Percentiles rank a stretch among this genome's conserved stretches.
phyloP scores from a whole-genome alignment of 805 yeast genomes.

The Ogataea trehalophila region DNA sequence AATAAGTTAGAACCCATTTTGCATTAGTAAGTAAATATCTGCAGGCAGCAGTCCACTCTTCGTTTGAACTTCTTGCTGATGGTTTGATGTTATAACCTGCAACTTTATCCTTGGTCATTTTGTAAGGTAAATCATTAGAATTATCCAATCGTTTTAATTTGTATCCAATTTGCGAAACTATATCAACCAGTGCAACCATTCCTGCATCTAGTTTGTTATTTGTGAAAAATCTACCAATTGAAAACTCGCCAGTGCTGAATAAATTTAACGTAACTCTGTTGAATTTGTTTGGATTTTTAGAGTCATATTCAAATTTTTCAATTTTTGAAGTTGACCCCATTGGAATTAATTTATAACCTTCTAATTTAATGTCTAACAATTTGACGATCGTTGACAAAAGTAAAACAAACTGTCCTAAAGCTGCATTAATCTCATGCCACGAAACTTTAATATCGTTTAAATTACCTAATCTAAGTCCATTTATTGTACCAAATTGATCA shows the following conservation, averaged over 20 bases:
- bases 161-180: constrained; percentile 48
- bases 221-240: constrained; percentile 64
- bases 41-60: constrained; percentile 89
- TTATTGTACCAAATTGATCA: constrained; percentile 82
- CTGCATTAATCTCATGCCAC: constrained; percentile 91
- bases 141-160: constrained; percentile 42
- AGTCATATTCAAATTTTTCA: constrained; percentile 45
- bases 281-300: constrained; percentile 29
- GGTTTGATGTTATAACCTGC: constrained; percentile 75
- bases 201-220: constrained; percentile 77
- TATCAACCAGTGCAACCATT: constrained; percentile 70
- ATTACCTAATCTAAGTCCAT: constrained; percentile 78
- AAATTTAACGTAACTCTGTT: constrained; percentile 47
- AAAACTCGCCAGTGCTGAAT: constrained; percentile 65
- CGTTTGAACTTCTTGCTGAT: constrained; percentile 55
- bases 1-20: constrained; percentile 81
- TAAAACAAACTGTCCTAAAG: constrained; percentile 77
- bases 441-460: constrained; percentile 57
- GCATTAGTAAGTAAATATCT: constrained; percentile 71
- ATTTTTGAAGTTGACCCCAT: constrained; percentile 82
- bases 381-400: constrained; percentile 60
- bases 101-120: constrained; percentile 63
- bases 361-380: constrained; percentile 49
- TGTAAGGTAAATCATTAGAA: constrained; percentile 67
- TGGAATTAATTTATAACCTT: constrained; percentile 65